These are phyloP conservation scores for Cucumis variabilis DNA, from an alignment of 331 rosid genomes.

Conservation along the genomic window DNA sequence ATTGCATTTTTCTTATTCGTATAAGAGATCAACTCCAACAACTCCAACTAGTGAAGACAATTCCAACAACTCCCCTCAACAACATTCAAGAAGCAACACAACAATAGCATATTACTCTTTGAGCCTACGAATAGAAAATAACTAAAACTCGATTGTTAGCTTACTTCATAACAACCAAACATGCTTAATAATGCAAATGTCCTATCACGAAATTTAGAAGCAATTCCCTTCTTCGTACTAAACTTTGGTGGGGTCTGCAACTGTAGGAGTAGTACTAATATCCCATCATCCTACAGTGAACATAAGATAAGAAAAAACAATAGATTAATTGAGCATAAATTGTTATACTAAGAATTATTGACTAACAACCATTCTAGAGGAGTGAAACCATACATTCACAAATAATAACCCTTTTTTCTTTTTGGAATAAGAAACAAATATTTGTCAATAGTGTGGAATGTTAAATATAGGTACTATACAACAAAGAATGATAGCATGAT, in stretches of 20 bases:
- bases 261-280: slow-evolving; percentile 53
- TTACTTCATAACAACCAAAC: slow-evolving; percentile 62
- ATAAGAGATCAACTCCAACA: too few species aligned
- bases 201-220: slow-evolving; percentile 47
- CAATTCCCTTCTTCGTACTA: slow-evolving; percentile 37
- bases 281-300: slow-evolving; percentile 51
- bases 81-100: slow-evolving; percentile 34
- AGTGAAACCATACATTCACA: background rate
- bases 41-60: too few species aligned
- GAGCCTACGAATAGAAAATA: background rate
- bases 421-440: background rate
- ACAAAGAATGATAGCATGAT: background rate
- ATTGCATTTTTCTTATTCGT: background rate
- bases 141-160: slow-evolving; percentile 15
- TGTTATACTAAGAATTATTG: background rate
- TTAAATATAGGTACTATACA: background rate
- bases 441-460: background rate
- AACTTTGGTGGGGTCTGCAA: slow-evolving; percentile 49
- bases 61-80: too few species aligned
- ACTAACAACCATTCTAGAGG: slow-evolving; percentile 14
- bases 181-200: slow-evolving; percentile 49
- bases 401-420: background rate
- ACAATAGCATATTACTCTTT: slow-evolving; percentile 5
- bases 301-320: background rate
- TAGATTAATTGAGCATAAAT: background rate